phyloP scores from a whole-genome alignment of 257 asterid genomes.

The Jacaranda copaia region DNA sequence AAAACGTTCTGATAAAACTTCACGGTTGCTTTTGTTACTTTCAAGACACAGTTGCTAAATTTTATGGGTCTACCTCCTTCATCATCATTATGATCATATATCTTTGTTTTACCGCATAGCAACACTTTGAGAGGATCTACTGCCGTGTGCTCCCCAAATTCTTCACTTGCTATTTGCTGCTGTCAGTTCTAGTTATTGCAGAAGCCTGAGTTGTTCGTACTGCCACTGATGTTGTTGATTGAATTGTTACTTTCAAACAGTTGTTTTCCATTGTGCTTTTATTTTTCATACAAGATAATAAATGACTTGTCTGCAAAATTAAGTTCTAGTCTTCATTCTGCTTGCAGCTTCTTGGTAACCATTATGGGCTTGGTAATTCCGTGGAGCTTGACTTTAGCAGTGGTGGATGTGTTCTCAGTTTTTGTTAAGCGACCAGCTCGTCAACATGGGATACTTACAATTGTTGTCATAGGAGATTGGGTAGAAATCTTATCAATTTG shows the following conservation, averaged over 20 bases:
- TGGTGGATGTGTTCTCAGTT: constrained; percentile 75
- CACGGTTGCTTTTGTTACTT: not conserved
- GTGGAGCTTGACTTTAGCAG: constrained; percentile 87
- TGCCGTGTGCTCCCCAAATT: not conserved
- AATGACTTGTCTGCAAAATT: not conserved
- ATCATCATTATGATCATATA: not conserved
- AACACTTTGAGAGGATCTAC: not conserved
- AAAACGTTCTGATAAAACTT: not conserved
- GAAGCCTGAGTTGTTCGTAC: not conserved
- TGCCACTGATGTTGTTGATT: not conserved
- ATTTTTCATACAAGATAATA: not conserved
- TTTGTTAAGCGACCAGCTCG: constrained; percentile 68
- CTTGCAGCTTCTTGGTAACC: constrained; percentile 82
- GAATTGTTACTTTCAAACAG: not conserved
- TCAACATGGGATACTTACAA: constrained; percentile 62
- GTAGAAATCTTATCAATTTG: constrained; percentile 41
- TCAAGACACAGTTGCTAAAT: not conserved
- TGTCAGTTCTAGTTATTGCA: not conserved
- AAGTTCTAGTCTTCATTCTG: not conserved
- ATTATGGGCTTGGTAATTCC: constrained; percentile 91
- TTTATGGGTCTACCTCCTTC: too few species aligned
- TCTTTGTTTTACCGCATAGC: not conserved
- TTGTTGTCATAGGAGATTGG: constrained; percentile 85
- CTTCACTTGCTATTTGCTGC: not conserved
- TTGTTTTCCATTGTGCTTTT: not conserved